Conservation (phyloP, 2,329 filamentous ascomycete species). For the Colletotrichum sidae region DNA sequence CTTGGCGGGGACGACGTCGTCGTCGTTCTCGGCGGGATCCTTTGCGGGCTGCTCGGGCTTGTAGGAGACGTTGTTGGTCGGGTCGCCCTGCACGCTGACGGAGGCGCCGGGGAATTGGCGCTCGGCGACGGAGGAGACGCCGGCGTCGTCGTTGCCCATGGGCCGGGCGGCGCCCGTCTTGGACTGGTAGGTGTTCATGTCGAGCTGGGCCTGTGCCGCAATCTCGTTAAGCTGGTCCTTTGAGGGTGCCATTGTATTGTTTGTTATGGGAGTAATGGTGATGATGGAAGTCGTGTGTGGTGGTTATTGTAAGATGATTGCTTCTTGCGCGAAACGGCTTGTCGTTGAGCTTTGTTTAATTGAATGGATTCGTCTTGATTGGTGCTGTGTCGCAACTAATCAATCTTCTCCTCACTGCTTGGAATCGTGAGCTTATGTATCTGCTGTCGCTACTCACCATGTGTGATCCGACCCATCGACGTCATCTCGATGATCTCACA, state of each 20-base stretch:
- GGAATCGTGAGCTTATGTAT: constrained; percentile 30
- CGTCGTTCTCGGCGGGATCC: constrained; percentile 50
- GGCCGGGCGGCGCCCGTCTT: constrained; percentile 58
- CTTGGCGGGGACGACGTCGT: constrained; percentile 47
- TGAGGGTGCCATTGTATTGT: constrained; percentile 42
- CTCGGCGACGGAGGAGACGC: constrained; percentile 53
- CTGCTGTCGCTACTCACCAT: constrained; percentile 20
- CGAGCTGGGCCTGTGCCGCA: constrained; percentile 57
- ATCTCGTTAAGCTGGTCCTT: constrained; percentile 55
- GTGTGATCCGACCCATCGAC: constrained; percentile 22
- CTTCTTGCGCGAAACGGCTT: background rate
- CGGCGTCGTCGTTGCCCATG: constrained; percentile 53
- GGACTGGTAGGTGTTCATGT: constrained; percentile 60
- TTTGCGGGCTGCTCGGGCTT: constrained; percentile 49
- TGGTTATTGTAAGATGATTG: background rate
- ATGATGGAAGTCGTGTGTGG: background rate
- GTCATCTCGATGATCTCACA: constrained; percentile 35
- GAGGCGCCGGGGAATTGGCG: constrained; percentile 57
- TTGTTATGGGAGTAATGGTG: background rate
- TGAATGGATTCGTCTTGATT: background rate
- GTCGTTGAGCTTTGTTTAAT: background rate
- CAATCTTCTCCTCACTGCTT: background rate
- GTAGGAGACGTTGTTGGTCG: constrained; percentile 59
- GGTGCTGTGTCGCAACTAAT: background rate
- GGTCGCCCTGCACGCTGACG: constrained; percentile 53